Conservation (phyloP, 2,329 filamentous ascomycete genomes). For the Blumeria hordei region DNA sequence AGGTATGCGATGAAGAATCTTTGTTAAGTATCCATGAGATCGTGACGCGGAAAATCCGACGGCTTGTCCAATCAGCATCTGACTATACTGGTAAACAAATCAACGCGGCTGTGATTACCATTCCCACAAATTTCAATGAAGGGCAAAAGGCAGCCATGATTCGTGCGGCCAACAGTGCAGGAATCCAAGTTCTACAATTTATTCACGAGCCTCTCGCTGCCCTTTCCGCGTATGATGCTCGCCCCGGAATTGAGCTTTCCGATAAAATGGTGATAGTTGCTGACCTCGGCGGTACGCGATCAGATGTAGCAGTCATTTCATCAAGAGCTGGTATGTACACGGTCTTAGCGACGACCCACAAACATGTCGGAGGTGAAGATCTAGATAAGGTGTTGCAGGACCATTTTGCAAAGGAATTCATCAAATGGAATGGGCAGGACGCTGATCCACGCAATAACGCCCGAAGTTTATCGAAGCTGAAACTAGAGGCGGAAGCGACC, state of each 20-base stretch:
- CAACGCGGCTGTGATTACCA: conserved; percentile 80
- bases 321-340: conserved; percentile 93
- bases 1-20: conserved; percentile 36
- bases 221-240: conserved; percentile 74
- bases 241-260: conserved; percentile 43
- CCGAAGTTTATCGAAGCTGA: conserved; percentile 71
- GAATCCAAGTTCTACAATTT: conserved; percentile 74
- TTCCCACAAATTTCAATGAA: conserved; percentile 82
- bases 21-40: conserved; percentile 58
- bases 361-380: conserved; percentile 67
- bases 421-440: conserved; percentile 57
- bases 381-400: conserved; percentile 84
- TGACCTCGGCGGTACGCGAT: conserved; percentile 78
- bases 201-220: conserved; percentile 80
- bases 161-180: conserved; percentile 55
- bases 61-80: conserved; percentile 59
- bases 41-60: conserved; percentile 61
- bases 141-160: conserved; percentile 63
- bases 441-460: conserved; percentile 61
- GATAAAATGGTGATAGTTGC: conserved; percentile 87
- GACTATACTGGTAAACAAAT: conserved; percentile 86
- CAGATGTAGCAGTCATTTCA: conserved; percentile 73
- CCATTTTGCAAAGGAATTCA: conserved; percentile 95
- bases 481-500: conserved; percentile 68
- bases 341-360: conserved; percentile 76